phyloP scores from a whole-genome alignment of 257 asterid genomes.

The Plantago ovata region DNA sequence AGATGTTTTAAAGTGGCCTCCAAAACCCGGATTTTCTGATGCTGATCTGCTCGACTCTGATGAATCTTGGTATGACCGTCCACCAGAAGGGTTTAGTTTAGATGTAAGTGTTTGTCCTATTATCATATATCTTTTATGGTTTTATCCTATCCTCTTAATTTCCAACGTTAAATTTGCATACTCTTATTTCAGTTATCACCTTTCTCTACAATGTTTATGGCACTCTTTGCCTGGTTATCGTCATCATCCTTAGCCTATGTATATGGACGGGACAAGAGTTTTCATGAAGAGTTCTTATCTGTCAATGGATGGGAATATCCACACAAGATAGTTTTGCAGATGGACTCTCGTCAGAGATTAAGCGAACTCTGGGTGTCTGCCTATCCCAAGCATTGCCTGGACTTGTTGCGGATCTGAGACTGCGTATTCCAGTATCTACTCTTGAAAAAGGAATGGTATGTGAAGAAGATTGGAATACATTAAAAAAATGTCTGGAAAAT shows the following conservation, averaged over 20 bases:
- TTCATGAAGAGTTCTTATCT: constrained; percentile 57
- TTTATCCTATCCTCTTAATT: constrained; percentile 10
- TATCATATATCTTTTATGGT: constrained; percentile 1
- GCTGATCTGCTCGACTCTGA: constrained; percentile 63
- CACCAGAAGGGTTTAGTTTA: constrained; percentile 73
- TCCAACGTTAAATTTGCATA: constrained; percentile 11
- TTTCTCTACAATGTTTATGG: constrained; percentile 77
- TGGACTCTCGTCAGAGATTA: constrained; percentile 81
- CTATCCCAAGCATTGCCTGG: constrained; percentile 87
- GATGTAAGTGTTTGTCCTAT: constrained; percentile 41
- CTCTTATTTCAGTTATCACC: constrained; percentile 69
- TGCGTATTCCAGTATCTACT: constrained; percentile 68
- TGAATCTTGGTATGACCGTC: constrained; percentile 74
- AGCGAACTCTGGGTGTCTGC: constrained; percentile 72
- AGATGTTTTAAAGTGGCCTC: constrained; percentile 64
- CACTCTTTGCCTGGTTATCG: constrained; percentile 80
- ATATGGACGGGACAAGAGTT: constrained; percentile 73
- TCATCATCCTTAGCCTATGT: constrained; percentile 87
- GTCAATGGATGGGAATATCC: constrained; percentile 90
- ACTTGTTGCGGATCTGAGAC: constrained; percentile 73
- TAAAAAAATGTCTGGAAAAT: neutral
- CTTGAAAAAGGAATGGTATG: constrained; percentile 84
- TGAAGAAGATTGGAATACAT: neutral
- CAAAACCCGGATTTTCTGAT: constrained; percentile 49
- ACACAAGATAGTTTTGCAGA: constrained; percentile 44